Conservation (phyloP, 371 early-diverging fungal species). For the Syncephalastrum contaminatum region DNA sequence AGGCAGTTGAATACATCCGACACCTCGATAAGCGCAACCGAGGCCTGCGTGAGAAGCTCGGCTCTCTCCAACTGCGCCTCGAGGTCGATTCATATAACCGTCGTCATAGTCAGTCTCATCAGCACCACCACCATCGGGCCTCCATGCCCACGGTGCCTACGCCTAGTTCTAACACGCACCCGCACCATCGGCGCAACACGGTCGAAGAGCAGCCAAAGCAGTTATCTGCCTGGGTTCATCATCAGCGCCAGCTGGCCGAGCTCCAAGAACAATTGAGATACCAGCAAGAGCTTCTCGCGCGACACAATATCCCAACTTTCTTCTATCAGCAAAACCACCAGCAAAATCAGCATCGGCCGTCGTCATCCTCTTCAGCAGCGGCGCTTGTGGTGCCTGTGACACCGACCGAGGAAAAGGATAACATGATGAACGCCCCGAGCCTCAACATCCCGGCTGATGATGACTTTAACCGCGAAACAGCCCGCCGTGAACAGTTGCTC, state of each 20-base stretch:
- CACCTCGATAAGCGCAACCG: conserved; percentile 47
- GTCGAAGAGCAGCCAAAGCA: too few relatives aligned
- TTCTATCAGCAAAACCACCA: conserved; percentile 2
- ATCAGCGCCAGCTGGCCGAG: conserved; percentile 51
- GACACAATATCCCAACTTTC: conserved; percentile 14
- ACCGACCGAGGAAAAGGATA: conserved; percentile 7
- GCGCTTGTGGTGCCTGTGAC: conserved; percentile 18
- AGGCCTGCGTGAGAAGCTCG: conserved; percentile 46
- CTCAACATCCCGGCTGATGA: conserved; percentile 37
- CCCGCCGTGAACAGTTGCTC: conserved; percentile 28
- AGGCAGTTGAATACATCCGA: conserved; percentile 48
- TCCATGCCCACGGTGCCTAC: too few relatives aligned
- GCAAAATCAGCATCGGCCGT: conserved; percentile 1
- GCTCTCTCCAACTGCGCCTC: conserved; percentile 45
- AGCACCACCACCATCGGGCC: too few relatives aligned
- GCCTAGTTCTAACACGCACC: too few relatives aligned
- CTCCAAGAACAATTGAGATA: conserved; percentile 23
- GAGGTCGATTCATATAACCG: conserved; percentile 74
- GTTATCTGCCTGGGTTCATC: conserved; percentile 10
- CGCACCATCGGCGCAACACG: too few relatives aligned
- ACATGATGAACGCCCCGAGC: conserved; percentile 13
- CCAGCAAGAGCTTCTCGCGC: conserved; percentile 35
- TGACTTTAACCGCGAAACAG: conserved; percentile 13
- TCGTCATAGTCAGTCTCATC: conserved; percentile 50
- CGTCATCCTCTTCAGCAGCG: conserved; percentile 8